Percentiles rank a stretch among this genome's conserved stretches.
phyloP scores from a whole-genome alignment of 805 yeast species.

The Candida morakotiae region DNA sequence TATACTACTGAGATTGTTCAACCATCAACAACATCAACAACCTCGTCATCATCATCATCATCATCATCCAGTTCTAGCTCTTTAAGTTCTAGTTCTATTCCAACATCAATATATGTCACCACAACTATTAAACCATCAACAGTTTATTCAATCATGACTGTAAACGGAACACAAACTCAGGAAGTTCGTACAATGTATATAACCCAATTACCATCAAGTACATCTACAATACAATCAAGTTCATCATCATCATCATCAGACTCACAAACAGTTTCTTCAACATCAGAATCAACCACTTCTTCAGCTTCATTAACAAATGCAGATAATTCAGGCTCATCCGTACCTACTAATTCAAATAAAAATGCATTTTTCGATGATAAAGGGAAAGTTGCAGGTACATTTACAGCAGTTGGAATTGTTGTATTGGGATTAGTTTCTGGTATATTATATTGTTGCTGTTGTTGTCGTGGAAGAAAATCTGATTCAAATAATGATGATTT shows the following conservation, averaged over 20 bases:
- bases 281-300: slow-evolving; percentile 4
- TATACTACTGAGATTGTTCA: slow-evolving; percentile 10
- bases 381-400: slow-evolving; percentile 84
- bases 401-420: slow-evolving; percentile 73
- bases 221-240: background rate
- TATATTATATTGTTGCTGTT: slow-evolving; percentile 38
- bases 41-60: slow-evolving; percentile 15
- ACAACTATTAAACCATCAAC: slow-evolving; percentile 24
- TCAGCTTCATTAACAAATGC: slow-evolving; percentile 5
- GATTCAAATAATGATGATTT: slow-evolving; percentile 11
- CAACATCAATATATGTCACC: slow-evolving; percentile 13
- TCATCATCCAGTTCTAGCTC: slow-evolving; percentile 11
- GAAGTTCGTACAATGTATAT: slow-evolving; percentile 9
- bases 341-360: slow-evolving; percentile 18
- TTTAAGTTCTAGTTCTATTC: slow-evolving; percentile 11
- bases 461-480: slow-evolving; percentile 13
- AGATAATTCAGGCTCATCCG: slow-evolving; percentile 11
- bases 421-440: slow-evolving; percentile 40
- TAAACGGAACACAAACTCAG: slow-evolving; percentile 26
- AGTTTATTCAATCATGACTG: slow-evolving; percentile 28
- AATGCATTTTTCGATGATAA: slow-evolving; percentile 57
- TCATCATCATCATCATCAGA: slow-evolving; percentile 9
- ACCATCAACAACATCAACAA: slow-evolving; percentile 11
- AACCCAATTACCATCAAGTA: slow-evolving; percentile 14
- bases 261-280: slow-evolving; percentile 2